These are phyloP conservation scores for Gossypium schwendimanii DNA, from an alignment of 441 rosid species.

Conservation along the genomic window DNA sequence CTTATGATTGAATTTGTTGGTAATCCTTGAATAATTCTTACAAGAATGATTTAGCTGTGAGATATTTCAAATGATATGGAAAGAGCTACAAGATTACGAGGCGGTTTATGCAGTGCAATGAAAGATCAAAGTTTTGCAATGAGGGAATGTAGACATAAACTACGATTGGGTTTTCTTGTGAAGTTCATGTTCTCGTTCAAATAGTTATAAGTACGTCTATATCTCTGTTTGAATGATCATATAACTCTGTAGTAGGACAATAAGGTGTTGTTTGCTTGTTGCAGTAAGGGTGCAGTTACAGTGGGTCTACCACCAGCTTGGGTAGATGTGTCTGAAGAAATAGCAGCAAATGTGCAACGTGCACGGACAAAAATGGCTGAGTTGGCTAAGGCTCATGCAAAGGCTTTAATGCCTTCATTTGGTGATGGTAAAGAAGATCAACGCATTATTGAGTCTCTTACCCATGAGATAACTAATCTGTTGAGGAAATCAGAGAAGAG, in stretches of 20 bases:
- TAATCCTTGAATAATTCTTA: not conserved
- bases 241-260: not conserved
- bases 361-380: conserved; percentile 63
- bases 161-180: conserved; percentile 5
- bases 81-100: not conserved
- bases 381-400: conserved; percentile 74
- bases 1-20: not conserved
- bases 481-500: conserved; percentile 77
- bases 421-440: conserved; percentile 92
- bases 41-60: not conserved
- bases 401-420: conserved; percentile 91
- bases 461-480: conserved; percentile 61
- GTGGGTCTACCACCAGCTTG: conserved; percentile 83
- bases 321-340: conserved; percentile 88
- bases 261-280: conserved; percentile 12
- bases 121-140: not conserved
- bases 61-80: not conserved
- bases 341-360: conserved; percentile 64
- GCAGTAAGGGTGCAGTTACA: conserved; percentile 62
- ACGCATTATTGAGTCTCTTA: conserved; percentile 60
- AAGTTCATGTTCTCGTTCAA: not conserved
- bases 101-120: not conserved
- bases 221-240: not conserved
- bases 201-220: not conserved
- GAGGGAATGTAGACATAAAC: not conserved